phyloP scores from a whole-genome alignment of 352 stramenopile species.

The Pythium monospermum region DNA sequence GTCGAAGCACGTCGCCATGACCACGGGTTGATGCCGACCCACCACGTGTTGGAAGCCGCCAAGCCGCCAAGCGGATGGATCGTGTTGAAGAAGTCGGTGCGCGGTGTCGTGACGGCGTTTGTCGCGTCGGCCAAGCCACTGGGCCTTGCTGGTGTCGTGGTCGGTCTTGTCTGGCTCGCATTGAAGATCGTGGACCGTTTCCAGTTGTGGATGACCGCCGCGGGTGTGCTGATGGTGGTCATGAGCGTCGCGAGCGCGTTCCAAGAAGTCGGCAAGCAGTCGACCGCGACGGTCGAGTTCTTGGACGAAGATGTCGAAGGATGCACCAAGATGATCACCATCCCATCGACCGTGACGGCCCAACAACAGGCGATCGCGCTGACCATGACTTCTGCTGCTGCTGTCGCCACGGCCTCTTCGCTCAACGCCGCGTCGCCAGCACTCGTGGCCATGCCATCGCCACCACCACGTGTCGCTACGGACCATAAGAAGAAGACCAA shows the following conservation, averaged over 20 bases:
- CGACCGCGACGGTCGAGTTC: slow-evolving; percentile 54
- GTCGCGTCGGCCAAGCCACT: slow-evolving; percentile 26
- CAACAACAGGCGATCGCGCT: slow-evolving; percentile 25
- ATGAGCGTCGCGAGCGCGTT: slow-evolving; percentile 57
- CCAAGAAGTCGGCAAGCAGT: slow-evolving; percentile 49
- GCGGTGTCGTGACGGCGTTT: slow-evolving; percentile 21
- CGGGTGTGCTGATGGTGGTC: slow-evolving; percentile 53
- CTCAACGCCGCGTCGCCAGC: slow-evolving; percentile 44
- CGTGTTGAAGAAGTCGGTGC: slow-evolving; percentile 20
- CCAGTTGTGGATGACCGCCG: slow-evolving; percentile 65
- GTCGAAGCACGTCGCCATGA: slow-evolving; percentile 8
- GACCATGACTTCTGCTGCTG: slow-evolving; percentile 22
- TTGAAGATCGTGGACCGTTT: slow-evolving; percentile 42
- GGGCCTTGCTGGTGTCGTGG: slow-evolving; percentile 26
- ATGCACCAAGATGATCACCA: slow-evolving; percentile 44
- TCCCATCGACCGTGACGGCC: slow-evolving; percentile 28
- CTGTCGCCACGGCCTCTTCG: slow-evolving; percentile 21
- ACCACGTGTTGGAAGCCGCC: not conserved
- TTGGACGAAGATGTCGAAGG: slow-evolving; percentile 53
- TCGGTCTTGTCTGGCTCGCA: slow-evolving; percentile 40
- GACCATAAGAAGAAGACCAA: too few relatives aligned
- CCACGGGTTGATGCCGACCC: slow-evolving; percentile 15
- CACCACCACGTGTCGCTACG: not conserved
- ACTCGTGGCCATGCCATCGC: slow-evolving; percentile 19
- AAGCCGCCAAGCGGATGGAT: slow-evolving; percentile 8